A percentile compares a stretch with the other conserved stretches of the same genome.
Conservation (phyloP, 768 basidiomycete species). For the Auriscalpium microsporum region DNA sequence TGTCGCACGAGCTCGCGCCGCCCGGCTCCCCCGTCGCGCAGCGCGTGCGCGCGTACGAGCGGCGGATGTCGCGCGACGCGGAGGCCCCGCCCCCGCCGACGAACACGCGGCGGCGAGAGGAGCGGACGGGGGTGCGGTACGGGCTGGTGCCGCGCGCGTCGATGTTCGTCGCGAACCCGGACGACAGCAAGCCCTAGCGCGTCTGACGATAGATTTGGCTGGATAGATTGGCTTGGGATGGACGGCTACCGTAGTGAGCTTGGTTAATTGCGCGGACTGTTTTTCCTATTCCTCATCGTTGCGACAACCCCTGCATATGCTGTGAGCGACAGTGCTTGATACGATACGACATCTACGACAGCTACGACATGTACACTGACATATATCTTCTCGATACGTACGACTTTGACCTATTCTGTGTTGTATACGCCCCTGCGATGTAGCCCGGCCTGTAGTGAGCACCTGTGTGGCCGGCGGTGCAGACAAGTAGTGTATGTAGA, state of each 20-base stretch:
- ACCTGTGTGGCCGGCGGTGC: no score
- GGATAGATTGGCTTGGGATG: not conserved
- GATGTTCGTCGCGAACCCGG: constrained; percentile 71
- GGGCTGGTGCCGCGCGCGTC: constrained; percentile 56
- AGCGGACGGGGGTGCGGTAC: constrained; percentile 42
- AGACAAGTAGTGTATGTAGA: no score
- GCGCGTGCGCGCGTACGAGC: constrained; percentile 51
- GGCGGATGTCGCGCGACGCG: constrained; percentile 44
- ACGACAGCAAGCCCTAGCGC: constrained; percentile 18
- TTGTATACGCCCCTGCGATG: no score
- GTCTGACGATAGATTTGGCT: constrained; percentile 16
- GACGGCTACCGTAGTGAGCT: not conserved
- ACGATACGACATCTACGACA: no score
- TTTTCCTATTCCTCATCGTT: not conserved
- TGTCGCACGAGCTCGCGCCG: no score
- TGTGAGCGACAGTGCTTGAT: no score
- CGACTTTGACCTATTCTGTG: no score
- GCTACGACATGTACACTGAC: no score
- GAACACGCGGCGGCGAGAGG: constrained; percentile 33
- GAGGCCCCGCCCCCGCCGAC: constrained; percentile 30
- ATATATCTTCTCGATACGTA: no score
- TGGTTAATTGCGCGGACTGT: not conserved
- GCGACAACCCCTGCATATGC: no score
- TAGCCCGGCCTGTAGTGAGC: no score
- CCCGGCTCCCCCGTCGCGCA: constrained; percentile 32